A percentile compares a stretch with the other conserved stretches of the same genome.
Evolutionary conservation across 805 yeast species (phyloP).

Genomic region (Pichia nanzhaoensis): DNA sequence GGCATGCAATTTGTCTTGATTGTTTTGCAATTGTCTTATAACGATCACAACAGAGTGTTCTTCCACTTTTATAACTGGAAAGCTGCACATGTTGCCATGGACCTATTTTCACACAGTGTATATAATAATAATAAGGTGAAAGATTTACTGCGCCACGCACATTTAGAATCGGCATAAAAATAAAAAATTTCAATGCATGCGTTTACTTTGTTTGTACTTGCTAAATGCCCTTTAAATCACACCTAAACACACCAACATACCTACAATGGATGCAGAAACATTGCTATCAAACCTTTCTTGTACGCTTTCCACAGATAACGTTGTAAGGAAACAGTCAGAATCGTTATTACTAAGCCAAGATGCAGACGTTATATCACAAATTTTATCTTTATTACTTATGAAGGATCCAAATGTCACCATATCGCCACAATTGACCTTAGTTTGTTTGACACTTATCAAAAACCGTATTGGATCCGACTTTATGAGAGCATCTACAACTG

Average conservation of each 20-base stretch:
- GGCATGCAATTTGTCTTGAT: too few species aligned
- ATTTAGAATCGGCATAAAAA: too few species aligned
- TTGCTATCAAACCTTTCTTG: constrained; percentile 41
- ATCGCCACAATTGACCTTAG: neutral
- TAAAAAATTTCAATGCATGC: too few species aligned
- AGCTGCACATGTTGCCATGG: too few species aligned
- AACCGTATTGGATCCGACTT: constrained; percentile 5
- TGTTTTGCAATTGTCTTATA: too few species aligned
- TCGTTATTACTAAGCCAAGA: constrained; percentile 9
- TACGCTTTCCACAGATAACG: constrained; percentile 41
- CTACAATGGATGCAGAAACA: constrained; percentile 29
- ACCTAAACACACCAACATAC: neutral
- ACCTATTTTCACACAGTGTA: too few species aligned
- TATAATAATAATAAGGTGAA: too few species aligned
- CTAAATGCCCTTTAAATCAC: too few species aligned
- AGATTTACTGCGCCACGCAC: too few species aligned
- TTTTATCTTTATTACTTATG: neutral
- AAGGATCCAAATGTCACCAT: neutral
- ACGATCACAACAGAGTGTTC: too few species aligned
- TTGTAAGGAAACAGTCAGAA: constrained; percentile 39
- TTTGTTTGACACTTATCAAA: constrained; percentile 6
- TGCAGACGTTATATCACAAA: neutral
- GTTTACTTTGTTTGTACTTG: too few species aligned
- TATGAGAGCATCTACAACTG: neutral
- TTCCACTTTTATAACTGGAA: too few species aligned